Base-by-base conservation (phyloP, 768 basidiomycete species). In the Dacryopinax primogenitus region DNA sequence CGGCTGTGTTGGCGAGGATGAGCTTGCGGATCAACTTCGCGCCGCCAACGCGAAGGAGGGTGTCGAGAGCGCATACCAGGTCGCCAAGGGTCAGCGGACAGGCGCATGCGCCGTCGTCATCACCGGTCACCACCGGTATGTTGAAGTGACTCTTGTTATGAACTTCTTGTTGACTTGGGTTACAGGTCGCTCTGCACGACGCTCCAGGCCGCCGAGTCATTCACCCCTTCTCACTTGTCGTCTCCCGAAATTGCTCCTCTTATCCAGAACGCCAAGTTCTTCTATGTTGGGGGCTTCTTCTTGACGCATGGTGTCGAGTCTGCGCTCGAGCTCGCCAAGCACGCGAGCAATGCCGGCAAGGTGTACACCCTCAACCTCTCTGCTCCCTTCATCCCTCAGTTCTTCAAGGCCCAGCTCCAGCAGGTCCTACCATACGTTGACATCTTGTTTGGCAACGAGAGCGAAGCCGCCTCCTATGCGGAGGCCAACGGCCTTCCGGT, bases 261-360 rank as follows among this genome's bases (percentile, higher is more conserved):
- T 69, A 79, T 98, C 71, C 81, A 89, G 3, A 81, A 78, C 51
- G 95, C 94, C 66, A 86, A 88, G 73, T 82, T 83, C 74, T 96
- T 83, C 81, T 99, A 99, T 78, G 84, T 97, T 67, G 95, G 92
- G 72, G 95, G 95, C 7, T 99, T 87, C 80, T 97, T 99, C 85
- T 82, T 98, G 66, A 95, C 95, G 18, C 95, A 99, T 73, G 95
- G 96, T 47, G 73, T 82, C 65, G 83, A 85, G 64, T 81, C 83
- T 65, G 84, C 84, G 62, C 76, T 90, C 37, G 80, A 86, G 71
- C 77, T 98, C 67, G 84, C 87, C 76, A 84, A 87, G 74, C 85
- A 87, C 68, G 88, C 91, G 2, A 83, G 88, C 9, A 79, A 78
- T 36, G 81, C 82, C 18, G 83, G 84, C 70, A 97, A 96, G 83